Percentiles rank a stretch among this genome's conserved stretches.
phyloP scores from a whole-genome alignment of 2,329 filamentous ascomycete species.

The Tolypocladium cylindrosporum region DNA sequence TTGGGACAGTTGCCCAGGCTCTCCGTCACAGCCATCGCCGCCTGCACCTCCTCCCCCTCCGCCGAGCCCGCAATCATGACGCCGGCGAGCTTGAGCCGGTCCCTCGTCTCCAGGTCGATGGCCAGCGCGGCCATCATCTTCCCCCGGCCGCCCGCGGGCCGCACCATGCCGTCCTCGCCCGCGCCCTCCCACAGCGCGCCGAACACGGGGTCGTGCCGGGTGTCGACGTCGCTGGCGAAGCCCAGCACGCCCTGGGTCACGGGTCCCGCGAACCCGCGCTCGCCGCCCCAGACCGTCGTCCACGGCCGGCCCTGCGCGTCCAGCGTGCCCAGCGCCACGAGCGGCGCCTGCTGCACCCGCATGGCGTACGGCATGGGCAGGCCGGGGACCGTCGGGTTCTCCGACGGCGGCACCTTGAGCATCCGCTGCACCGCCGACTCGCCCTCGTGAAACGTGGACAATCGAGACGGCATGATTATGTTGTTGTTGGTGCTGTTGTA shows the following conservation, averaged over 20 bases:
- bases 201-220: slow-evolving; percentile 58
- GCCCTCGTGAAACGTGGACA: slow-evolving; percentile 48
- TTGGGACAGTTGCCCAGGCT: slow-evolving; percentile 80
- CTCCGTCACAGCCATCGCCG: slow-evolving; percentile 61
- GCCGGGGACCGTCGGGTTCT: slow-evolving; percentile 59
- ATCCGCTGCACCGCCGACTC: slow-evolving; percentile 55
- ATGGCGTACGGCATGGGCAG: slow-evolving; percentile 51
- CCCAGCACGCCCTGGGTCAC: slow-evolving; percentile 55
- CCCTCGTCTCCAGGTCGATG: slow-evolving; percentile 40
- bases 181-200: slow-evolving; percentile 46
- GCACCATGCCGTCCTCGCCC: slow-evolving; percentile 29
- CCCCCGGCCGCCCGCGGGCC: slow-evolving; percentile 26
- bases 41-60: slow-evolving; percentile 26
- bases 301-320: slow-evolving; percentile 58
- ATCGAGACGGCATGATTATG: slow-evolving; percentile 16
- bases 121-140: slow-evolving; percentile 43
- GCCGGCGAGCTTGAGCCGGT: slow-evolving; percentile 65
- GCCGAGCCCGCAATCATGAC: slow-evolving; percentile 50
- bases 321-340: slow-evolving; percentile 65
- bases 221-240: slow-evolving; percentile 51
- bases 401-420: slow-evolving; percentile 42
- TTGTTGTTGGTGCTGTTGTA: too few species aligned
- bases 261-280: slow-evolving; percentile 54
- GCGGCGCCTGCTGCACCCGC: slow-evolving; percentile 51
- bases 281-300: slow-evolving; percentile 71